Conservation (phyloP, 2,329 filamentous ascomycete species). For the Pyrenophora graminea region DNA sequence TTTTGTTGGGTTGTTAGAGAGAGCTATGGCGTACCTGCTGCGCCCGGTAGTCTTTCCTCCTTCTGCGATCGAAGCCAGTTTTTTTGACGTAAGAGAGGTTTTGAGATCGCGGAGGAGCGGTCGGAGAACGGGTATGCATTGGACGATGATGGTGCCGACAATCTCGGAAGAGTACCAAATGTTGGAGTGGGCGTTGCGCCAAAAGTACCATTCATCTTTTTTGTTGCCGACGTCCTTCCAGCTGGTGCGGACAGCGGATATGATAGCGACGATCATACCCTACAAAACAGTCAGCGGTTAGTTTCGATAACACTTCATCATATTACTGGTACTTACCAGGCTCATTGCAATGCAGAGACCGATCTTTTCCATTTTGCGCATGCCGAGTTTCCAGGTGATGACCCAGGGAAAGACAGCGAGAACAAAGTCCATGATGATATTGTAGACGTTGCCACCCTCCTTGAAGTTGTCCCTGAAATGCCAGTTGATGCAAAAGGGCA, state of each 20-base stretch:
- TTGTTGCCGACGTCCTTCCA: slow-evolving; percentile 58
- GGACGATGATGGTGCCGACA: slow-evolving; percentile 60
- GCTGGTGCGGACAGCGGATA: slow-evolving; percentile 53
- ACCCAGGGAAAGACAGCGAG: slow-evolving; percentile 58
- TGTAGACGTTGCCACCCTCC: slow-evolving; percentile 59
- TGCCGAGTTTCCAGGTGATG: slow-evolving; percentile 55
- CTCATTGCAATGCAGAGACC: slow-evolving; percentile 58
- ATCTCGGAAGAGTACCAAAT: slow-evolving; percentile 59
- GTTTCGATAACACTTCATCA: neutral
- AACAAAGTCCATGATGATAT: slow-evolving; percentile 59
- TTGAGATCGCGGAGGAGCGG: slow-evolving; percentile 53
- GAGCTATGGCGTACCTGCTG: slow-evolving; percentile 20
- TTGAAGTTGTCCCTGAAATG: slow-evolving; percentile 53
- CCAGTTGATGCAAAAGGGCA: slow-evolving; percentile 52
- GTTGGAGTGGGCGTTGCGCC: slow-evolving; percentile 53
- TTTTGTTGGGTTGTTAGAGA: neutral
- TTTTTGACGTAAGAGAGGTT: slow-evolving; percentile 45
- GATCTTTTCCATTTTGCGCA: slow-evolving; percentile 56
- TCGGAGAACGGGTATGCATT: slow-evolving; percentile 58
- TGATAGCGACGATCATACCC: slow-evolving; percentile 56
- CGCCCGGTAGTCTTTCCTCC: slow-evolving; percentile 9
- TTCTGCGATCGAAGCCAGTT: slow-evolving; percentile 24
- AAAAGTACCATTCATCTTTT: slow-evolving; percentile 54
- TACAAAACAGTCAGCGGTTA: slow-evolving; percentile 7
- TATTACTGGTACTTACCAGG: slow-evolving; percentile 31